Conservation (phyloP, 2,329 filamentous ascomycete genomes). For the Colletotrichum cereale region DNA sequence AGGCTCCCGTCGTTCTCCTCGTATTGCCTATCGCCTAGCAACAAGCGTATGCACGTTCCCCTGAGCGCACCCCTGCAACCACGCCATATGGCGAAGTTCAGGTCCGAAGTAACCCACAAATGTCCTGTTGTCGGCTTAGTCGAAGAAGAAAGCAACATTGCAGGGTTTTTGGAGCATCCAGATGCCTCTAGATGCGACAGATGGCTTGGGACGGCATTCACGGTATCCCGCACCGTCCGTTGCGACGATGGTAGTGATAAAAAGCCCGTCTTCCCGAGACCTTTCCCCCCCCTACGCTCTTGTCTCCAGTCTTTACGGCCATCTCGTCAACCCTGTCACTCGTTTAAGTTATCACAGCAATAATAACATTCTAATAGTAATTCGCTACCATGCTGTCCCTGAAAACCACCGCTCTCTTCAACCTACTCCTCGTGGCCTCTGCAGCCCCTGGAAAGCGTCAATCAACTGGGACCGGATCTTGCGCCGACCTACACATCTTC, state of each 20-base stretch:
- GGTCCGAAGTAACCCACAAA: constrained; percentile 29
- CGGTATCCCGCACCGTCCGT: constrained; percentile 10
- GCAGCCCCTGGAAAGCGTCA: constrained; percentile 38
- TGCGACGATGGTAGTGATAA: constrained; percentile 13
- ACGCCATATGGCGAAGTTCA: constrained; percentile 8
- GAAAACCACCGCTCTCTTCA: constrained; percentile 30
- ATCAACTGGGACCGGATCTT: constrained; percentile 37
- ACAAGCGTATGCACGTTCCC: constrained; percentile 27
- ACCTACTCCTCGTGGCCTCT: constrained; percentile 32
- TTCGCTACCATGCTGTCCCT: constrained; percentile 27
- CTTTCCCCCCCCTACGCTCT: not conserved
- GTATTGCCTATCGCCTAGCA: constrained; percentile 32
- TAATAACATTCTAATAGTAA: constrained; percentile 29
- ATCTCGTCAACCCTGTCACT: constrained; percentile 21
- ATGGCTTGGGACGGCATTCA: constrained; percentile 11
- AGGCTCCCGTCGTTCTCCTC: not conserved
- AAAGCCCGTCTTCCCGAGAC: constrained; percentile 22
- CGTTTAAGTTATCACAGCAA: constrained; percentile 10
- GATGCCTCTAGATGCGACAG: constrained; percentile 26
- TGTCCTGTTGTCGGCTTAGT: constrained; percentile 13
- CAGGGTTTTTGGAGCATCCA: not conserved
- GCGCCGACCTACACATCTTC: constrained; percentile 48
- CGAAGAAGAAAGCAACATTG: constrained; percentile 10
- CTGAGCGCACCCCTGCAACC: constrained; percentile 12
- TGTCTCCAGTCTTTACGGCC: not conserved